A percentile compares a stretch with the other conserved stretches of the same genome.
Evolutionary conservation across 169 alveolate species (phyloP).

Genomic region (Plasmodium malariae): DNA sequence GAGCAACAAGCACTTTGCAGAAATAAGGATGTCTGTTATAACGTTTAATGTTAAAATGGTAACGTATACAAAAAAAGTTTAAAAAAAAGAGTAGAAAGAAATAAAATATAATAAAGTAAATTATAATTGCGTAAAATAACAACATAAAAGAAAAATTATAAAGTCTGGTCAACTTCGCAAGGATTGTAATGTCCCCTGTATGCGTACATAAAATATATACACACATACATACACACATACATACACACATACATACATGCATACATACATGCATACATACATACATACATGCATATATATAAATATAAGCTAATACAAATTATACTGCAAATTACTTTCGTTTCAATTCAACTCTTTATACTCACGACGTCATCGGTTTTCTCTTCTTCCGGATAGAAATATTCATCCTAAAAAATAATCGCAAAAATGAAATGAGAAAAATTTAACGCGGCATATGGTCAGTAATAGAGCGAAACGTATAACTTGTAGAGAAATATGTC

Average conservation of each 20-base stretch:
- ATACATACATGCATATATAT: background rate
- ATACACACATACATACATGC: background rate
- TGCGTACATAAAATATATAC: too few relatives aligned
- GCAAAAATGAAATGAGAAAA: constrained; percentile 8
- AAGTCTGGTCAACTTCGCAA: too few relatives aligned
- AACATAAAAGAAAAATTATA: too few relatives aligned
- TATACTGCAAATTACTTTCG: background rate
- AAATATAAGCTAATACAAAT: background rate
- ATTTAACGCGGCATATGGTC: too few relatives aligned
- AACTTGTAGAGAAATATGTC: background rate
- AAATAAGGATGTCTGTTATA: too few relatives aligned
- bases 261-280: background rate
- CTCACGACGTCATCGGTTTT: constrained; percentile 49
- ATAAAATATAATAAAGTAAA: too few relatives aligned
- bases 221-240: background rate
- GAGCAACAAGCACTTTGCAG: background rate
- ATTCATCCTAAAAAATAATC: constrained; percentile 64
- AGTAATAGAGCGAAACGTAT: background rate
- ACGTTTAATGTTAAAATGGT: background rate
- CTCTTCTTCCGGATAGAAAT: constrained; percentile 72
- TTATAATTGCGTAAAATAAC: too few relatives aligned
- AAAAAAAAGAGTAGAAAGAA: background rate
- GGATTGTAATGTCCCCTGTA: too few relatives aligned
- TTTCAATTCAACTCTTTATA: constrained; percentile 8
- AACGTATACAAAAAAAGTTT: background rate